These are phyloP conservation scores for Pezicula carpinea DNA, from an alignment of 2,329 filamentous ascomycete species.

Conservation along the genomic window DNA sequence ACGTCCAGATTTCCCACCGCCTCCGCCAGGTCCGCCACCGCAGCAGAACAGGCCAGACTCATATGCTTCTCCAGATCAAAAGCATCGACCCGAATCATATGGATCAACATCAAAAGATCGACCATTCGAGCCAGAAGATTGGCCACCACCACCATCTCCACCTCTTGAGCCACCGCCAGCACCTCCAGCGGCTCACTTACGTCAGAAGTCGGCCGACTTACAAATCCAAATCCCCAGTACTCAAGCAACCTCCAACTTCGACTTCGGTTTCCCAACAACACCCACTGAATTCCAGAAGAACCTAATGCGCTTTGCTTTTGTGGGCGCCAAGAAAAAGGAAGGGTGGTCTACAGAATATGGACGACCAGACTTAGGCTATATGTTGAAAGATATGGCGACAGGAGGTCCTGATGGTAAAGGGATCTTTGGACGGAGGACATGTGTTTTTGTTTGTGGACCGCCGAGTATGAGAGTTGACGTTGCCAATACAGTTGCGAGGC, in stretches of 20 bases:
- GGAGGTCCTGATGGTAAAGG: conserved; percentile 62
- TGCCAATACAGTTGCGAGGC: conserved; percentile 73
- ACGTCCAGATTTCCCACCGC: conserved; percentile 22
- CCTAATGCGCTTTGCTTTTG: conserved; percentile 85
- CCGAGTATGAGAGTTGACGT: conserved; percentile 84
- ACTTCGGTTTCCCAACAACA: conserved; percentile 77
- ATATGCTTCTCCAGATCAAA: conserved; percentile 8
- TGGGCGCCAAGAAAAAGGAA: conserved; percentile 64
- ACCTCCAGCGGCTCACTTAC: conserved; percentile 10
- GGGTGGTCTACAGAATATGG: conserved; percentile 94
- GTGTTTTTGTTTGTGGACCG: conserved; percentile 91
- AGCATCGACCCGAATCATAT: conserved; percentile 2
- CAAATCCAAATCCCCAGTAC: conserved; percentile 18
- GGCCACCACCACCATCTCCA: conserved; percentile 13
- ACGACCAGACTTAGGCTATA: conserved; percentile 79
- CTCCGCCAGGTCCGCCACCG: conserved; percentile 18
- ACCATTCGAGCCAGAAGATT: conserved; percentile 6
- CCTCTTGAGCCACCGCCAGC: conserved; percentile 14
- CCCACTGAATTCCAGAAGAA: conserved; percentile 86
- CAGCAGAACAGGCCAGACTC: conserved; percentile 17
- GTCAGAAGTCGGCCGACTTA: conserved; percentile 19
- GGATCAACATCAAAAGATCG: conserved; percentile 1
- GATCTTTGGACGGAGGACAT: conserved; percentile 73
- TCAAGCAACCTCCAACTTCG: conserved; percentile 44
- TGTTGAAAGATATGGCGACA: conserved; percentile 77